phyloP scores from a whole-genome alignment of 1,284 basidiomycete species.

The Pascua sp. region DNA sequence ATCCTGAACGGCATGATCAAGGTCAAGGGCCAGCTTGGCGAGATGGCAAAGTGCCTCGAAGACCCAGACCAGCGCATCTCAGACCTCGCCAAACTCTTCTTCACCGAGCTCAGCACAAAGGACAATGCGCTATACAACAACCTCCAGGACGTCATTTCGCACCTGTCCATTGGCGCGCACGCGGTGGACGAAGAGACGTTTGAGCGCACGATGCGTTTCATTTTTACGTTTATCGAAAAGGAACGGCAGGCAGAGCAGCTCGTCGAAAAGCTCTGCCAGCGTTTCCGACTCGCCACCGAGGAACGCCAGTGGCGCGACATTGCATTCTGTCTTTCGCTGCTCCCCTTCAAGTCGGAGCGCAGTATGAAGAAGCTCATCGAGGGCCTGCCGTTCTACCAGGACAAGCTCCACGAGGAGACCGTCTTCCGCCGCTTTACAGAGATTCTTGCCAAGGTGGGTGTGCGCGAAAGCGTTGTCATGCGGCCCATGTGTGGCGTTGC shows the following conservation, averaged over 20 bases:
- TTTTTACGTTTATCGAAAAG: conserved; percentile 98
- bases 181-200: conserved; percentile 90
- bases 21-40: conserved; percentile 96
- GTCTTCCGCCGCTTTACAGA: conserved; percentile 85
- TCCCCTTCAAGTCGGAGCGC: conserved; percentile 95
- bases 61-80: conserved; percentile 85
- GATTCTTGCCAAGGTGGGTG: conserved; percentile 65
- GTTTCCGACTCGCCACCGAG: conserved; percentile 84
- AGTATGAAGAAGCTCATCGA: conserved; percentile 96
- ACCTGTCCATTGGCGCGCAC: conserved; percentile 87
- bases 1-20: conserved; percentile 99
- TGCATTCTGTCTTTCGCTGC: conserved; percentile 86
- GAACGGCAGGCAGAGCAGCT: conserved; percentile 94
- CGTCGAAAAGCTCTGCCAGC: conserved; percentile 90
- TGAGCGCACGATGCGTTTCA: conserved; percentile 88
- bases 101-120: conserved; percentile 89
- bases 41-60: conserved; percentile 99
- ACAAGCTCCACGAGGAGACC: conserved; percentile 84
- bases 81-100: conserved; percentile 95
- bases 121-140: conserved; percentile 99
- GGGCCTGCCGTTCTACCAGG: conserved; percentile 83
- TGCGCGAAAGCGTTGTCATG: conserved; percentile 38
- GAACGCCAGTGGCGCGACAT: conserved; percentile 96
- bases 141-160: conserved; percentile 92
- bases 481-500: not conserved